Conservation (phyloP, 805 yeast genomes). For the Lipomyces yamadae region DNA sequence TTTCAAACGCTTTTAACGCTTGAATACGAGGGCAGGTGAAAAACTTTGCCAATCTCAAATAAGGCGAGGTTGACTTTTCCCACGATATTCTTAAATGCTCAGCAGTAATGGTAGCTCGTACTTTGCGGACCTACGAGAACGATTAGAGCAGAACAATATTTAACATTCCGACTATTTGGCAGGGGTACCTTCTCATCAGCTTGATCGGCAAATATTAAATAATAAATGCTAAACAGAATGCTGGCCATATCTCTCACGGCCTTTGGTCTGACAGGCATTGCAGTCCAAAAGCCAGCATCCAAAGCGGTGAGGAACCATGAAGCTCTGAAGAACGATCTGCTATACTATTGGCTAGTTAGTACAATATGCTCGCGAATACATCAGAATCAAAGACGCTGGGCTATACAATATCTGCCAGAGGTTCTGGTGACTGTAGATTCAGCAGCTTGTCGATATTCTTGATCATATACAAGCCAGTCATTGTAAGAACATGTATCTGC, state of each 20-base stretch:
- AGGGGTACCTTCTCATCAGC: constrained; percentile 41
- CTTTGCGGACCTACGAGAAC: constrained; percentile 34
- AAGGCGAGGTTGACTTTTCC: constrained; percentile 42
- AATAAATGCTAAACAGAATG: constrained; percentile 40
- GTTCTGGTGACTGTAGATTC: constrained; percentile 42
- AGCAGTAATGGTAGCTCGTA: constrained; percentile 39
- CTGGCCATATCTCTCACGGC: constrained; percentile 39
- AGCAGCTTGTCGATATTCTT: constrained; percentile 42
- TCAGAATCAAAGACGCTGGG: neutral
- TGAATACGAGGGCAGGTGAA: constrained; percentile 38
- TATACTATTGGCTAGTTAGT: constrained; percentile 31
- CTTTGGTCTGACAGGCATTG: constrained; percentile 40
- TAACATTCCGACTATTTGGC: neutral
- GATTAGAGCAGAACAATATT: neutral
- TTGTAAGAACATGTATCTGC: constrained; percentile 42
- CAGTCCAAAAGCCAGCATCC: constrained; percentile 46
- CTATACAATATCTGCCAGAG: constrained; percentile 37
- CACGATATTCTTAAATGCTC: constrained; percentile 42
- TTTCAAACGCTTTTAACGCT: constrained; percentile 26
- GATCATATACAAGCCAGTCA: constrained; percentile 41
- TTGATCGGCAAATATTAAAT: constrained; percentile 43
- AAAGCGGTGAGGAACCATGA: constrained; percentile 43
- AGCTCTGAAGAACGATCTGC: constrained; percentile 41
- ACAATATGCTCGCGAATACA: neutral
- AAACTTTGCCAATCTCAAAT: constrained; percentile 26